Evolutionary conservation across 768 basidiomycete genomes (phyloP), one percentile per base, ranked within the genome.

Genomic region (Calocybe gangraenosa): DNA sequence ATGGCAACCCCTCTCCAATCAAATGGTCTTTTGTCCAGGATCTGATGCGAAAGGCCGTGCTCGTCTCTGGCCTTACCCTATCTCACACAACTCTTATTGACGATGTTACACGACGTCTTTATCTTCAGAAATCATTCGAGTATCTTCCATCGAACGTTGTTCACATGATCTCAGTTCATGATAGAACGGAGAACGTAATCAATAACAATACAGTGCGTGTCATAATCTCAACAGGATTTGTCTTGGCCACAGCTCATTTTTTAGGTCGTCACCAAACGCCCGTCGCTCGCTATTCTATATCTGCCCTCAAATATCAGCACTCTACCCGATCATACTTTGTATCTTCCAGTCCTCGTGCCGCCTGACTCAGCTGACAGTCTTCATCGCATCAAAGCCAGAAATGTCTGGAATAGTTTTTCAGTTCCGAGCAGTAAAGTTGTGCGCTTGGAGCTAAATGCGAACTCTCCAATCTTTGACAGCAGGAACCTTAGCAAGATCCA

Each of bases 201-300:
- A 48, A 54, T 48, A 42, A 39, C 37, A 54, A 59, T 54, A 49
- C 54, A 42, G 63, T 69, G 68, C 57, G 72, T 75, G 65, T 52
- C 51, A 56, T 48, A 52, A 41, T 49, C 58, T 49, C 50, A 62
- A 47, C 48, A 54, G 49, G 54, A 55, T 59, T 53, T 63, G 63
- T 59, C 66, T 64, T 68, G 60, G 59, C 61, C 57, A 36, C 59
- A 79, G 76, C 63, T 70, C 62, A 62, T 57, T 57, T 56, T 60
- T 48, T 68, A 69, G 61, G 58, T 58, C 42, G 51, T 55, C 56
- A 55, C 61, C 47, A 65, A 63, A 41, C 64, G 67, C 55, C 81
- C 74, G 44, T 85, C 85, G 23, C 66, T 89, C 51, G 87, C 82
- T 18, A 68, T 89, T 48, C 67, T 87, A 45, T 85, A 79, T 62